A percentile compares a stretch with the other conserved stretches of the same genome.
Conservation (phyloP, 2,329 filamentous ascomycete species). For the Ceratocystis alfenasii region DNA sequence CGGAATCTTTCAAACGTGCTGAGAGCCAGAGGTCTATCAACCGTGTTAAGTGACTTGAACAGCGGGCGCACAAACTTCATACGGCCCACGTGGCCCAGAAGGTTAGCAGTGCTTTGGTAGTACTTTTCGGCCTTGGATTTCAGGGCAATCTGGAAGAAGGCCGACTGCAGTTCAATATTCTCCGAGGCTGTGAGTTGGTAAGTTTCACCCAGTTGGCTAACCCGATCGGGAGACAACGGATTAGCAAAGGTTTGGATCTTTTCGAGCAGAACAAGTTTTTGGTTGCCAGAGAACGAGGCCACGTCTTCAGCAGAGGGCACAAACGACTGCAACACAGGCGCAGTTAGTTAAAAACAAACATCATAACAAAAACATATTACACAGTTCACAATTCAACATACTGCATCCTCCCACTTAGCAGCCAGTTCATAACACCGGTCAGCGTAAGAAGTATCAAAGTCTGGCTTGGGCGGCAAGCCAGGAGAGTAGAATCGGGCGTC, state of each 20-base stretch:
- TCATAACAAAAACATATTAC: slow-evolving; percentile 17
- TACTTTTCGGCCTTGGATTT: slow-evolving; percentile 57
- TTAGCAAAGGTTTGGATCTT: slow-evolving; percentile 55
- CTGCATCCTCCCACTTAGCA: slow-evolving; percentile 60
- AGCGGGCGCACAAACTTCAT: slow-evolving; percentile 96
- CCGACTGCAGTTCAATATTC: slow-evolving; percentile 74
- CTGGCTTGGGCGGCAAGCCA: slow-evolving; percentile 77
- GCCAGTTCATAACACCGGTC: slow-evolving; percentile 76
- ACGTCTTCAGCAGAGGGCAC: slow-evolving; percentile 58
- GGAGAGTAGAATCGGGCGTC: slow-evolving; percentile 79
- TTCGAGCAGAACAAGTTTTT: slow-evolving; percentile 84
- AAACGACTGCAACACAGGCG: slow-evolving; percentile 36
- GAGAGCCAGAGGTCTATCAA: slow-evolving; percentile 62
- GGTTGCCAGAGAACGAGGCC: slow-evolving; percentile 65
- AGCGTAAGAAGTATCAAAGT: slow-evolving; percentile 79
- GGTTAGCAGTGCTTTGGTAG: slow-evolving; percentile 57
- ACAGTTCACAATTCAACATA: slow-evolving; percentile 30
- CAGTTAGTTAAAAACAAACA: slow-evolving; percentile 10
- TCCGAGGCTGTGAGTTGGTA: slow-evolving; percentile 64
- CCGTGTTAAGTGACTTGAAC: slow-evolving; percentile 62
- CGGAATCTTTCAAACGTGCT: slow-evolving; percentile 76
- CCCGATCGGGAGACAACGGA: slow-evolving; percentile 51
- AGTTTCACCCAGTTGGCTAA: slow-evolving; percentile 57
- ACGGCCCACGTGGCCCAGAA: slow-evolving; percentile 71
- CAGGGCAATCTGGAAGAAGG: slow-evolving; percentile 71